Percentiles rank a stretch among this genome's conserved stretches.
These are phyloP conservation scores for Fusarium beomiforme DNA, from an alignment of 2,329 filamentous ascomycete genomes.

Conservation along the genomic window DNA sequence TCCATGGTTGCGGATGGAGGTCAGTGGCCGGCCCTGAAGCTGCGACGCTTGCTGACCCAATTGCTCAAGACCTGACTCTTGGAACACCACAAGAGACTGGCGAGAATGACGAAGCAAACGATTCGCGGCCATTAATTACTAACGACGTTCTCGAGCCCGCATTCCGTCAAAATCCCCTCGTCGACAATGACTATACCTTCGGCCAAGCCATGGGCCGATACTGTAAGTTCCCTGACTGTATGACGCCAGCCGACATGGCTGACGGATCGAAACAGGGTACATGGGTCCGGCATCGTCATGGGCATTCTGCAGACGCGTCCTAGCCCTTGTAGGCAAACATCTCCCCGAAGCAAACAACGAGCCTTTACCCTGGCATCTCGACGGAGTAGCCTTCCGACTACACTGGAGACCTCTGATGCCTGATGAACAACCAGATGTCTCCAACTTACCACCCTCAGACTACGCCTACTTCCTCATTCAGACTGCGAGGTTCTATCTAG, in stretches of 20 bases:
- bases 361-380: constrained; percentile 40
- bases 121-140: not conserved
- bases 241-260: no score
- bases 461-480: constrained; percentile 40
- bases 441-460: constrained; percentile 33
- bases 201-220: constrained; percentile 35
- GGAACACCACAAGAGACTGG: constrained; percentile 13
- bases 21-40: not conserved
- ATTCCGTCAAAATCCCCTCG: constrained; percentile 39
- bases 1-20: constrained; percentile 1
- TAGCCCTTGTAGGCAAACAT: constrained; percentile 38
- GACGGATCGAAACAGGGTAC: constrained; percentile 25
- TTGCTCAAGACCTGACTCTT: not conserved
- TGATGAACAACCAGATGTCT: constrained; percentile 36
- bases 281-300: constrained; percentile 43
- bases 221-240: not conserved
- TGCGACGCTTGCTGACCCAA: not conserved
- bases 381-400: constrained; percentile 40
- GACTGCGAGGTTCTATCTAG: constrained; percentile 39
- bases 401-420: constrained; percentile 33
- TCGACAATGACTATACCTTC: constrained; percentile 41
- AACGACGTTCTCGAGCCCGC: constrained; percentile 35
- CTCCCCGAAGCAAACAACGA: constrained; percentile 38
- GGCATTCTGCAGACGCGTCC: constrained; percentile 40
- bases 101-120: not conserved